Evolutionary conservation across 768 basidiomycete species (phyloP), one percentile per base, ranked within the genome.

Genomic region (Lyophyllum semitale): DNA sequence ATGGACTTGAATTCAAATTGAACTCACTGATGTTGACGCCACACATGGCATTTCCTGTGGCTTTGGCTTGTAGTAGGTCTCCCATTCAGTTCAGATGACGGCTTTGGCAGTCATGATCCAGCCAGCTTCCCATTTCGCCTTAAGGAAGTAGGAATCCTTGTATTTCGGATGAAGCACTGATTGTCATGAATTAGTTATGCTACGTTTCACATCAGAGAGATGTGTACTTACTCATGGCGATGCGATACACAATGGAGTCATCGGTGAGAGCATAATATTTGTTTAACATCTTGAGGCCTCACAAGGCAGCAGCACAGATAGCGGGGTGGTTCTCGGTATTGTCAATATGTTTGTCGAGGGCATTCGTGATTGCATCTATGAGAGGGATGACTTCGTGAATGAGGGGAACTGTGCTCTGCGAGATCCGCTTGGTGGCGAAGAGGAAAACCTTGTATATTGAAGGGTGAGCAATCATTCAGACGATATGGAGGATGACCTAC

Each of bases 361-460:
- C 55, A 11, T 45, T 38, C 0, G 66, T 67, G 27, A 73, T 40
- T 4, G 52, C 48, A 49, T 72, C 68, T 18, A 71, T 58, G 27
- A 65, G 37, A 1, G 68, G 70, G 15, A 71, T 73, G 11, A 71
- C 65, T 32, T n/a, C n/a, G n/a, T n/a, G n/a, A n/a, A n/a, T n/a
- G n/a, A n/a, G n/a, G n/a, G n/a, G n/a, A n/a, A n/a, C n/a, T n/a
- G n/a, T n/a, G n/a, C n/a, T n/a, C n/a, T n/a, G n/a, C n/a, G n/a
- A n/a, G n/a, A n/a, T n/a, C n/a, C n/a, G n/a, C n/a, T n/a, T n/a
- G n/a, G n/a, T n/a, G n/a, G n/a, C n/a, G n/a, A n/a, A n/a, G n/a
- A n/a, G n/a, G n/a, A n/a, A n/a, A n/a, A n/a, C n/a, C n/a, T n/a
- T n/a, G n/a, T n/a, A n/a, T n/a, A n/a, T n/a, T n/a, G n/a, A n/a